phyloP scores from a whole-genome alignment of 495 filamentous ascomycete genomes.

The Paragyromitra xinjiangensis region DNA sequence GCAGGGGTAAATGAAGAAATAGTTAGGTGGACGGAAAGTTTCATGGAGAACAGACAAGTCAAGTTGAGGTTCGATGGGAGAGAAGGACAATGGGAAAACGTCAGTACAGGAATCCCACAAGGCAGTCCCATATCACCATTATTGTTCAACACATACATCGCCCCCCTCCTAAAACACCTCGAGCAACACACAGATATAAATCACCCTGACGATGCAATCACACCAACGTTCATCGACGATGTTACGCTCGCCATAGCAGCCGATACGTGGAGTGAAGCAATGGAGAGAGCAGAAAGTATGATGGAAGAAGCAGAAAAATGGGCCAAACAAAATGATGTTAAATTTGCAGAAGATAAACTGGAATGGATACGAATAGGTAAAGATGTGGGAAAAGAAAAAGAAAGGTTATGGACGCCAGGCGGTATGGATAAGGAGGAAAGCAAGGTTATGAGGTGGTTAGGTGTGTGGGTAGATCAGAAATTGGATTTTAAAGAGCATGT shows the following conservation, averaged over 20 bases:
- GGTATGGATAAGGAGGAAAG: neutral
- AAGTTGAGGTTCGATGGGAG: constrained; percentile 3
- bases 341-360: neutral
- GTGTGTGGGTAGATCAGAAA: neutral
- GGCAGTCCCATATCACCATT: neutral
- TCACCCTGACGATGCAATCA: neutral
- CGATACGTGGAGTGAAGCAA: neutral
- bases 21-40: neutral
- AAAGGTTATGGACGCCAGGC: neutral
- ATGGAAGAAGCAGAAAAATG: neutral
- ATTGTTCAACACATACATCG: neutral
- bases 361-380: neutral
- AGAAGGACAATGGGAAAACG: neutral
- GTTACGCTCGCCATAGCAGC: neutral
- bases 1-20: neutral
- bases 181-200: neutral
- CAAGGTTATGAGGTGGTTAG: neutral
- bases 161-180: neutral
- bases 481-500: neutral
- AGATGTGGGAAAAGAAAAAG: neutral
- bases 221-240: neutral
- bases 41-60: neutral
- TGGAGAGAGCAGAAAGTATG: neutral
- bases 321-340: neutral
- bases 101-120: neutral